These are phyloP conservation scores for Flammula alnicola DNA, from an alignment of 1,284 basidiomycete species.

Conservation along the genomic window DNA sequence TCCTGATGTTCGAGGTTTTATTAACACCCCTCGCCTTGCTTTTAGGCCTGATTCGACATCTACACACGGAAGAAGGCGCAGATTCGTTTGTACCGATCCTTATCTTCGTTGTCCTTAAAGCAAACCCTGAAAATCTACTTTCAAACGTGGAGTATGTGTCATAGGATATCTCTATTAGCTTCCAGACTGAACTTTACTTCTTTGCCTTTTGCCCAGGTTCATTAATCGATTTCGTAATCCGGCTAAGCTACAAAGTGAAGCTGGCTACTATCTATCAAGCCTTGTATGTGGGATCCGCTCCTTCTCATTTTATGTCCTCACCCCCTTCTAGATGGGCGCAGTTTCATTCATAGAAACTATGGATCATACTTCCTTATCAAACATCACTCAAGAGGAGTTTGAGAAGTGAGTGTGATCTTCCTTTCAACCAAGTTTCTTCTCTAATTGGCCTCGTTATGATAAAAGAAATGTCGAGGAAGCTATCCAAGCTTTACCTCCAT, in stretches of 20 bases:
- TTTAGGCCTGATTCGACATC: constrained; percentile 86
- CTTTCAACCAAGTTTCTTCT: no score
- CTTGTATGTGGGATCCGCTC: constrained; percentile 62
- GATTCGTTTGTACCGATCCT: constrained; percentile 95
- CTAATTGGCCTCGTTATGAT: no score
- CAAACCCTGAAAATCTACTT: constrained; percentile 91
- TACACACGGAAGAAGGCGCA: constrained; percentile 79
- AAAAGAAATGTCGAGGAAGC: constrained; percentile 81
- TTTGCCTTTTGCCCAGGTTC: constrained; percentile 60
- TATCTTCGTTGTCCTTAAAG: constrained; percentile 92
- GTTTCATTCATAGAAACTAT: constrained; percentile 97
- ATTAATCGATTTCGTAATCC: constrained; percentile 95
- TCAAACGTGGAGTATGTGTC: constrained; percentile 95
- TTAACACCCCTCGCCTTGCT: constrained; percentile 13
- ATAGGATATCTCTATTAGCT: no score
- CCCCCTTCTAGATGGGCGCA: constrained; percentile 71
- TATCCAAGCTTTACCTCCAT: constrained; percentile 75
- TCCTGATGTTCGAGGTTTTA: constrained; percentile 8
- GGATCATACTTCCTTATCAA: constrained; percentile 92
- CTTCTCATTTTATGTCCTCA: not conserved
- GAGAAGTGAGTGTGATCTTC: constrained; percentile 59
- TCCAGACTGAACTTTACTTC: not conserved
- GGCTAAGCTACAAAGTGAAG: constrained; percentile 89
- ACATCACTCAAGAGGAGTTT: constrained; percentile 93
- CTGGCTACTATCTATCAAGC: constrained; percentile 96